phyloP scores from a whole-genome alignment of 805 yeast species.

The Yamadazyma takamatsuzukensis region DNA sequence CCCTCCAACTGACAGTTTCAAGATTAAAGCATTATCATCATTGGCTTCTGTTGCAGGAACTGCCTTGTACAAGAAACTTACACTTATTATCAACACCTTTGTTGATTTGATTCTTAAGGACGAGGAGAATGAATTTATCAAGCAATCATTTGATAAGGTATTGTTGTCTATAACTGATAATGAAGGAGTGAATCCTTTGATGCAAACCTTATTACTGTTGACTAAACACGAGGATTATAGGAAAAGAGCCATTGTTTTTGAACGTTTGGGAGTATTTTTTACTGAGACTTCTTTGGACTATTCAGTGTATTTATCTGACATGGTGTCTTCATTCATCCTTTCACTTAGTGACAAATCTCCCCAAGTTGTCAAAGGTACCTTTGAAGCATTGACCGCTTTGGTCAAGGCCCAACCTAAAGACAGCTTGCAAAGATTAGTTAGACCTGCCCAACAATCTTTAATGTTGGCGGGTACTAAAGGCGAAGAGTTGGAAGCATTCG shows the following conservation, averaged over 20 bases:
- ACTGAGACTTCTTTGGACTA: constrained; percentile 62
- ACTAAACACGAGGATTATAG: constrained; percentile 71
- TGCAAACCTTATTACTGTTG: constrained; percentile 74
- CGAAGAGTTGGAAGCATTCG: constrained; percentile 69
- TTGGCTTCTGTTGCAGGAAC: constrained; percentile 88
- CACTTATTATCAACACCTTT: constrained; percentile 69
- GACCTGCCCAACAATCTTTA: constrained; percentile 76
- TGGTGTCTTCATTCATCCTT: constrained; percentile 66
- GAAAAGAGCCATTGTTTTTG: constrained; percentile 60
- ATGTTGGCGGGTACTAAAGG: constrained; percentile 58
- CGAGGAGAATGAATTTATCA: constrained; percentile 40
- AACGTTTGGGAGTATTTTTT: constrained; percentile 72
- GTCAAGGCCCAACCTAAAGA: constrained; percentile 74
- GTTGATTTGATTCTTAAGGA: constrained; percentile 52
- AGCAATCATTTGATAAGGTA: constrained; percentile 62
- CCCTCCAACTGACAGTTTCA: constrained; percentile 77
- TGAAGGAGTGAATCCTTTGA: constrained; percentile 78
- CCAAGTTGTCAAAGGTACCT: constrained; percentile 60
- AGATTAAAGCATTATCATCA: constrained; percentile 84
- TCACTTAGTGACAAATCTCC: constrained; percentile 68
- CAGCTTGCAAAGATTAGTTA: constrained; percentile 69
- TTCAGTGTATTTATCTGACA: constrained; percentile 67
- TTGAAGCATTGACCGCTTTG: constrained; percentile 60
- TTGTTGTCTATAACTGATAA: constrained; percentile 68
- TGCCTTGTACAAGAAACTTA: constrained; percentile 69